Evolutionary conservation across 208 protist genomes (phyloP).

Genomic region (Leishmania arabica): DNA sequence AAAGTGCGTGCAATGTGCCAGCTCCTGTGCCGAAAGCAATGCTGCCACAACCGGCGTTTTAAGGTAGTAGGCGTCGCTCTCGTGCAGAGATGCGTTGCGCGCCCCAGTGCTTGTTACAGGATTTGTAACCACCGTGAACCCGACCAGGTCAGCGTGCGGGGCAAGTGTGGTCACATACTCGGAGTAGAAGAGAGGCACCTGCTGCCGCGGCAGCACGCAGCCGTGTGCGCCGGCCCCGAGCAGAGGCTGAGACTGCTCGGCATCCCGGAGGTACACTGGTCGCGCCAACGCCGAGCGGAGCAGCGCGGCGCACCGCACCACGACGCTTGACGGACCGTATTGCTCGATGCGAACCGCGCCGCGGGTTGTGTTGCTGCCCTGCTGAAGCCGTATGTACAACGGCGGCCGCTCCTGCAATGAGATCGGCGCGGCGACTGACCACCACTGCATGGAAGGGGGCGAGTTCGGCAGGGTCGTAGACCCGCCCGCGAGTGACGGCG

Average conservation of each 20-base stretch:
- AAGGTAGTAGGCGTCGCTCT: slow-evolving; percentile 23
- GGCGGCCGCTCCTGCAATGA: slow-evolving; percentile 23
- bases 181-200: slow-evolving; percentile 30
- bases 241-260: slow-evolving; percentile 4
- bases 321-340: slow-evolving; percentile 12
- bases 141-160: slow-evolving; percentile 11
- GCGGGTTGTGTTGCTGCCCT: slow-evolving; percentile 5
- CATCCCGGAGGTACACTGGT: slow-evolving; percentile 26
- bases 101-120: background rate
- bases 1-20: slow-evolving; percentile 21
- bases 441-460: slow-evolving; percentile 14
- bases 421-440: slow-evolving; percentile 13
- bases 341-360: slow-evolving; percentile 21
- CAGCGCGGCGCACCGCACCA: slow-evolving; percentile 28
- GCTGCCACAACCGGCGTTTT: slow-evolving; percentile 17
- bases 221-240: slow-evolving; percentile 19
- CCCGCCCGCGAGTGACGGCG: background rate
- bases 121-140: slow-evolving; percentile 16
- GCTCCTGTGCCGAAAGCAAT: slow-evolving; percentile 13
- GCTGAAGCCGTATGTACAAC: slow-evolving; percentile 20
- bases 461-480: background rate
- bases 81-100: background rate
- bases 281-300: slow-evolving; percentile 16
- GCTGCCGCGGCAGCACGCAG: slow-evolving; percentile 17
- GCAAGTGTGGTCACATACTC: slow-evolving; percentile 22